These are phyloP conservation scores for Pseudogymnoascus sp. DNA, from an alignment of 2,329 filamentous ascomycete genomes.

Conservation along the genomic window DNA sequence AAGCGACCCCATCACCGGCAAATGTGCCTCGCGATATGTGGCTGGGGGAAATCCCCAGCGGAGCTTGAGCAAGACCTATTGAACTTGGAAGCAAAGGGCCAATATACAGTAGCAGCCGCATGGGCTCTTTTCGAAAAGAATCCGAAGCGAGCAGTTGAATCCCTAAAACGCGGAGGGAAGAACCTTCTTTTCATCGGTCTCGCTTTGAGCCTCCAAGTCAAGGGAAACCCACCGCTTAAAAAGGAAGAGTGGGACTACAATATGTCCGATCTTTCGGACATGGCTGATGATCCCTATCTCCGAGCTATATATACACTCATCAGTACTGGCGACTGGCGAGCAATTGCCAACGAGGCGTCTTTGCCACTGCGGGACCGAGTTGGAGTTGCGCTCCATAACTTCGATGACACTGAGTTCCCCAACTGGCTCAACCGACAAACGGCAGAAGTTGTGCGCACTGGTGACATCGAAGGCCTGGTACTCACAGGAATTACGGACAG, in stretches of 20 bases:
- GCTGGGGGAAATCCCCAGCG: slow-evolving; percentile 53
- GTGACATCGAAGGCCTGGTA: slow-evolving; percentile 69
- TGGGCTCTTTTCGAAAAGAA: slow-evolving; percentile 67
- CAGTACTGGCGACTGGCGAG: slow-evolving; percentile 65
- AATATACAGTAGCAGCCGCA: slow-evolving; percentile 69
- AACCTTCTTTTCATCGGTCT: slow-evolving; percentile 61
- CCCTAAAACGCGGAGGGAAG: slow-evolving; percentile 59
- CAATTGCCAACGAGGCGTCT: slow-evolving; percentile 63
- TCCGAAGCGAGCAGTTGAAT: slow-evolving; percentile 57
- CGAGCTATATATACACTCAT: slow-evolving; percentile 72
- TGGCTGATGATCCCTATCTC: slow-evolving; percentile 67
- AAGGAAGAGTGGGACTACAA: slow-evolving; percentile 23
- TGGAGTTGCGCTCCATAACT: slow-evolving; percentile 61
- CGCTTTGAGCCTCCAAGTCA: slow-evolving; percentile 54
- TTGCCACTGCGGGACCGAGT: slow-evolving; percentile 67
- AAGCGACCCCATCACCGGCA: slow-evolving; percentile 62
- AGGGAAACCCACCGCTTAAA: slow-evolving; percentile 33
- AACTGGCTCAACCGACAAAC: slow-evolving; percentile 62
- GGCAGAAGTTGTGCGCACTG: slow-evolving; percentile 49
- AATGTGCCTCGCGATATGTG: slow-evolving; percentile 65
- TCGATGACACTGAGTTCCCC: slow-evolving; percentile 52
- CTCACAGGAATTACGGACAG: slow-evolving; percentile 68
- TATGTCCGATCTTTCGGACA: slow-evolving; percentile 22
- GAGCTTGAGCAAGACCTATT: slow-evolving; percentile 37
- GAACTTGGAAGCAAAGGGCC: slow-evolving; percentile 36